Conservation (phyloP, 1,284 basidiomycete species). For the Grifola frondosa region DNA sequence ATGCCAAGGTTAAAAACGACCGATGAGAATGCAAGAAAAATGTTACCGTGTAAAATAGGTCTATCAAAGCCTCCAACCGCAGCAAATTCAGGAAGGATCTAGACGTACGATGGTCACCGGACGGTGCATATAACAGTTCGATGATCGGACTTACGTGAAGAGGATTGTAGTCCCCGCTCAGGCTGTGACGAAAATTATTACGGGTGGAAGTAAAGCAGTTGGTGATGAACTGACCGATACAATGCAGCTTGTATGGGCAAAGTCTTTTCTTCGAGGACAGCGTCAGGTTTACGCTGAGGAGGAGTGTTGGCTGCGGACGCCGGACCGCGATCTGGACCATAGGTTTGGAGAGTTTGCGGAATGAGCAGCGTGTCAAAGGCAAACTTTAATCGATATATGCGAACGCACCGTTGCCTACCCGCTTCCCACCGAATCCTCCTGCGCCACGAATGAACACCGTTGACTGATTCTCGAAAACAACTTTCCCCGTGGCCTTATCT, state of each 20-base stretch:
- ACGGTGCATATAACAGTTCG: background rate
- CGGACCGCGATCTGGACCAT: conserved; percentile 77
- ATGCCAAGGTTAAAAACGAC: conserved; percentile 4
- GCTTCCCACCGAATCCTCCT: conserved; percentile 95
- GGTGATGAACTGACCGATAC: conserved; percentile 67
- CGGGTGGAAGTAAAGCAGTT: background rate
- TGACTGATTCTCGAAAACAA: conserved; percentile 91
- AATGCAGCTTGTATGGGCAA: conserved; percentile 80
- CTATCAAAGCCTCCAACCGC: conserved; percentile 93
- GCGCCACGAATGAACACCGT: conserved; percentile 93
- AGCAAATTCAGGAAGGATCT: conserved; percentile 94
- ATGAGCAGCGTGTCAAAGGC: background rate
- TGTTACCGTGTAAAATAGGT: conserved; percentile 75
- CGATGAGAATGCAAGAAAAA: conserved; percentile 2
- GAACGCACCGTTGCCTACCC: conserved; percentile 69
- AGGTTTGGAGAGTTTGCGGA: background rate
- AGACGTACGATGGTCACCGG: conserved; percentile 6
- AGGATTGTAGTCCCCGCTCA: conserved; percentile 91
- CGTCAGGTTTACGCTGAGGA: conserved; percentile 84
- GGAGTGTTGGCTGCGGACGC: conserved; percentile 84
- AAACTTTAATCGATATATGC: background rate
- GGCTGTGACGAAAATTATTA: conserved; percentile 36
- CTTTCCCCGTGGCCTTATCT: conserved; percentile 76
- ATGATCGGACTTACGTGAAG: conserved; percentile 64
- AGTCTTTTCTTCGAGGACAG: conserved; percentile 86